phyloP scores from a whole-genome alignment of 768 basidiomycete species.

The Gymnopilus dilepis region DNA sequence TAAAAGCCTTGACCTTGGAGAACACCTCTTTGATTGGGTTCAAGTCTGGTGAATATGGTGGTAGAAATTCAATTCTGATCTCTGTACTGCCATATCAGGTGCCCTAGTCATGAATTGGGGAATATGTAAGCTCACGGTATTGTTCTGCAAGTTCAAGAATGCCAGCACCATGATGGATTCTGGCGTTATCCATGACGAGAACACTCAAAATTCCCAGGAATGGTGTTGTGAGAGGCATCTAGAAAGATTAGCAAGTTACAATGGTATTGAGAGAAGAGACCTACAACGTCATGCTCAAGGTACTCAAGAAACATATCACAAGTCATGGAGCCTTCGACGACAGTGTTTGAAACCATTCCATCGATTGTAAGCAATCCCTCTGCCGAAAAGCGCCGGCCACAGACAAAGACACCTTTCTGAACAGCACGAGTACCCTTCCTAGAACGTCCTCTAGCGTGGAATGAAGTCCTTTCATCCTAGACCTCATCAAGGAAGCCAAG shows the following conservation, averaged over 20 bases:
- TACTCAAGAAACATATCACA: slow-evolving; percentile 8
- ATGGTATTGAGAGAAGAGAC: background rate
- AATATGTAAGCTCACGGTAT: slow-evolving; percentile 20
- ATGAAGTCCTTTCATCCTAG: too few species aligned
- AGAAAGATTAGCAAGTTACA: slow-evolving; percentile 25
- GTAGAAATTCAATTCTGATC: slow-evolving; percentile 35
- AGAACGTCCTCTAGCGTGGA: slow-evolving; percentile 25
- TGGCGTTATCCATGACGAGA: slow-evolving; percentile 40
- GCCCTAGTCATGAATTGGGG: background rate
- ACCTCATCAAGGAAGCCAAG: slow-evolving; percentile 42
- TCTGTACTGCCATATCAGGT: slow-evolving; percentile 21
- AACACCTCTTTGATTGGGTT: slow-evolving; percentile 48
- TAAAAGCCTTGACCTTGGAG: slow-evolving; percentile 38
- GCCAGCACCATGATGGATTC: slow-evolving; percentile 35
- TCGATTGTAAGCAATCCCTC: slow-evolving; percentile 35
- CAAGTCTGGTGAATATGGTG: slow-evolving; percentile 44
- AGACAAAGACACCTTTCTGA: slow-evolving; percentile 35
- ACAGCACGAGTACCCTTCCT: slow-evolving; percentile 28
- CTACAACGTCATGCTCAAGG: slow-evolving; percentile 13
- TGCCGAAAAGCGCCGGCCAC: slow-evolving; percentile 31
- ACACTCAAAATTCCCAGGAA: slow-evolving; percentile 35
- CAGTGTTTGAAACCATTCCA: slow-evolving; percentile 24
- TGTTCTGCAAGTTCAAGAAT: slow-evolving; percentile 30
- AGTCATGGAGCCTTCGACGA: slow-evolving; percentile 21
- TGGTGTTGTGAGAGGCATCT: slow-evolving; percentile 24